Percentiles rank a stretch among this genome's conserved stretches.
These are phyloP conservation scores for Colletotrichum tamarilloi DNA, from an alignment of 2,329 filamentous ascomycete species.

Conservation along the genomic window DNA sequence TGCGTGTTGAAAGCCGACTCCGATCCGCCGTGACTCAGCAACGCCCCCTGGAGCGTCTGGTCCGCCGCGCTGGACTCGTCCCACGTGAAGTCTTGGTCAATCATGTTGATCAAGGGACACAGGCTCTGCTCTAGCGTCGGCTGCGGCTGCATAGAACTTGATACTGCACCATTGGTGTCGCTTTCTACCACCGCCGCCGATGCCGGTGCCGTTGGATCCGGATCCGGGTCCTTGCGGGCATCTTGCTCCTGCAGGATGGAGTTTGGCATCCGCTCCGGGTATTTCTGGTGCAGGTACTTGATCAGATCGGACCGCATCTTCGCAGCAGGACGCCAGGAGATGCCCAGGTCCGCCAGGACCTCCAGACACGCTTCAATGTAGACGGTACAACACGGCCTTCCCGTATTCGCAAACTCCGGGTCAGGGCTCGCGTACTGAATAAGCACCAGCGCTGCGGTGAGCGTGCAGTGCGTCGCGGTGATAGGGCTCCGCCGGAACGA, in stretches of 20 bases:
- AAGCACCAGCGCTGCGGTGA: constrained; percentile 46
- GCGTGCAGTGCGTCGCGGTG: constrained; percentile 47
- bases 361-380: constrained; percentile 32
- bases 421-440: constrained; percentile 32
- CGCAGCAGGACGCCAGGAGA: constrained; percentile 27
- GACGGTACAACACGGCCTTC: constrained; percentile 26
- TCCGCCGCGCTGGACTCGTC: background rate
- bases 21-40: background rate
- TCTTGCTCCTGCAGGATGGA: constrained; percentile 11
- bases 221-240: background rate
- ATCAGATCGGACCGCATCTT: constrained; percentile 26
- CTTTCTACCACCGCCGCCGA: background rate
- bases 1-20: constrained; percentile 31
- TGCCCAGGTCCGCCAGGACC: constrained; percentile 22
- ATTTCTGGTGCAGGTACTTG: constrained; percentile 26
- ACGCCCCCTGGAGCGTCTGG: background rate
- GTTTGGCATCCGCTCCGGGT: constrained; percentile 29
- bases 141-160: constrained; percentile 6
- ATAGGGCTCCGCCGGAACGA: constrained; percentile 48
- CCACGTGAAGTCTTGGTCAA: constrained; percentile 15
- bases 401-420: constrained; percentile 24
- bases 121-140: constrained; percentile 23
- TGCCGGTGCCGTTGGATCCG: background rate
- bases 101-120: constrained; percentile 25
- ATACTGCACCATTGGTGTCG: background rate